Evolutionary conservation across 2,329 filamentous ascomycete genomes (phyloP).

Genomic region (Ilyonectria destructans): DNA sequence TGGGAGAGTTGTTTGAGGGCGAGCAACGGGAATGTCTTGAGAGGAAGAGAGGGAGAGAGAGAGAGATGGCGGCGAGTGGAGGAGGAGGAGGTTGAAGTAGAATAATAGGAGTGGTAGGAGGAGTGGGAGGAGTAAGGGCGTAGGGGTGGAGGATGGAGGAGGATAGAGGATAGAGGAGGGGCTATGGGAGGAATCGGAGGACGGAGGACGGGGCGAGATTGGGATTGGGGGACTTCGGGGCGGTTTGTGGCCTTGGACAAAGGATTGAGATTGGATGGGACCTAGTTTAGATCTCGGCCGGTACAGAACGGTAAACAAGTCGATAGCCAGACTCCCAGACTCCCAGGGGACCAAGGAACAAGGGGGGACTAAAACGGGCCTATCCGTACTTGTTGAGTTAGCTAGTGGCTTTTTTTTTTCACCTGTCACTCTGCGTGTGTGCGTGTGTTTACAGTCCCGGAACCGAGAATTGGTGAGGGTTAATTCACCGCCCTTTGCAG

Average conservation of each 20-base stretch:
- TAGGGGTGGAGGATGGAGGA: background rate
- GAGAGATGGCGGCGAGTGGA: constrained; percentile 29
- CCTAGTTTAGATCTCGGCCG: constrained; percentile 42
- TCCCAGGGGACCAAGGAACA: constrained; percentile 23
- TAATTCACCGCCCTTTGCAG: constrained; percentile 29
- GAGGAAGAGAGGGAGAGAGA: constrained; percentile 13
- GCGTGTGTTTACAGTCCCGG: constrained; percentile 13
- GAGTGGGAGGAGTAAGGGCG: constrained; percentile 26
- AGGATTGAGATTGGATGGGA: constrained; percentile 35
- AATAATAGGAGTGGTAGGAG: constrained; percentile 25
- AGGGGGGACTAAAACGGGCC: constrained; percentile 4
- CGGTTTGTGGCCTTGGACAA: constrained; percentile 15
- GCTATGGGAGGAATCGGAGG: constrained; percentile 38
- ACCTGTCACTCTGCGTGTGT: constrained; percentile 4
- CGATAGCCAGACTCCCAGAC: constrained; percentile 29
- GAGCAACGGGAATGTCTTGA: constrained; percentile 19
- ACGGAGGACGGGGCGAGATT: constrained; percentile 41
- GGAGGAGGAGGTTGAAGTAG: constrained; percentile 33
- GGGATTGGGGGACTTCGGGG: constrained; percentile 38
- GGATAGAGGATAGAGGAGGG: constrained; percentile 18
- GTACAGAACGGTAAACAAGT: constrained; percentile 34
- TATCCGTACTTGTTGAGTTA: constrained; percentile 32
- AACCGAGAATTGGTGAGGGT: constrained; percentile 7
- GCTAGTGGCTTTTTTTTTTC: constrained; percentile 23
- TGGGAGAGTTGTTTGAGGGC: constrained; percentile 45